phyloP scores from a whole-genome alignment of 2,329 filamentous ascomycete genomes.

The Cladosporium colombiae region DNA sequence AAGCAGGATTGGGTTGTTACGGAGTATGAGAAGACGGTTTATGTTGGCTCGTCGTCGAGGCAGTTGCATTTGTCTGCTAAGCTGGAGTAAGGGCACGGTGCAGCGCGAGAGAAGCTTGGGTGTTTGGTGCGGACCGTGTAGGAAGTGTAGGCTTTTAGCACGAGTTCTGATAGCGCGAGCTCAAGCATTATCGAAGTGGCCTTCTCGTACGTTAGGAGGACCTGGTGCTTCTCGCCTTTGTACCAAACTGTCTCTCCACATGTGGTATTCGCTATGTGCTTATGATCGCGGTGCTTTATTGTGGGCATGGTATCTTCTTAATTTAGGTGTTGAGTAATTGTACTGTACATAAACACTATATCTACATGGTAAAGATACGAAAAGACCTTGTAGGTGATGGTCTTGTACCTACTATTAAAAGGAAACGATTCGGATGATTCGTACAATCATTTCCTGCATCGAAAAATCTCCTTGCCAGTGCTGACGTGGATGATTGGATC shows the following conservation, averaged over 20 bases:
- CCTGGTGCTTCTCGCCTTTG: not conserved
- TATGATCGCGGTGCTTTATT: not conserved
- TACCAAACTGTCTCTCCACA: not conserved
- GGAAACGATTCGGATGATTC: too few relatives aligned
- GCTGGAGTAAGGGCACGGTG: conserved; percentile 8
- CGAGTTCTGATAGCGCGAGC: not conserved
- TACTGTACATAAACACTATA: not conserved
- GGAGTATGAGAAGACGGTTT: conserved; percentile 56
- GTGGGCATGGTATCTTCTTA: not conserved
- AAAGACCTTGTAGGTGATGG: too few relatives aligned
- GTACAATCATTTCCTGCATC: not conserved
- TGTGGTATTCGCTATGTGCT: not conserved
- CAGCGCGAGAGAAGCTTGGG: not conserved
- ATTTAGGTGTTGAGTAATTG: not conserved
- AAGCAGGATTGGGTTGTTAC: conserved; percentile 78
- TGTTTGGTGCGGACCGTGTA: not conserved
- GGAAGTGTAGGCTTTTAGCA: not conserved
- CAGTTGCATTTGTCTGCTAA: conserved; percentile 44
- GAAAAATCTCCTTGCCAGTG: not conserved
- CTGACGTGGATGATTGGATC: not conserved
- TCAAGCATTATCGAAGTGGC: not conserved
- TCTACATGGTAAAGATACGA: not conserved
- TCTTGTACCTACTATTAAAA: too few relatives aligned
- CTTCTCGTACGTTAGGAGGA: not conserved
- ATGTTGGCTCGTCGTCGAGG: conserved; percentile 59